Evolutionary conservation across 1,284 basidiomycete species (phyloP).

Genomic region (Pascua guehoae): DNA sequence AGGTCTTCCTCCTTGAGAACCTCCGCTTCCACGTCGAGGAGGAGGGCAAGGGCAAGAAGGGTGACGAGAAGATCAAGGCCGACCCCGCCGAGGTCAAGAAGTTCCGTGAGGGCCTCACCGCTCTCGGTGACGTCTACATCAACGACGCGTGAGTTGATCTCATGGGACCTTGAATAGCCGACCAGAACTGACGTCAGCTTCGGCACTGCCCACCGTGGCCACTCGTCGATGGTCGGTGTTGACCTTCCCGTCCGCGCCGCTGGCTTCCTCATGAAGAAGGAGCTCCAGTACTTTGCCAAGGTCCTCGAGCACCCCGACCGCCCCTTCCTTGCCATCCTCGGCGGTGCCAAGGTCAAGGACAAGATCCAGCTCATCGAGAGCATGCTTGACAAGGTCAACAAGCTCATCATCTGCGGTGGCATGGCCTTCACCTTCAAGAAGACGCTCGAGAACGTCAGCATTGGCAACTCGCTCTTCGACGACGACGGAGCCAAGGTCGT

Average conservation of each 20-base stretch:
- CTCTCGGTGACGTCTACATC: constrained; percentile 92
- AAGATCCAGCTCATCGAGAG: constrained; percentile 99
- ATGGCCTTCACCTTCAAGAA: constrained; percentile 99
- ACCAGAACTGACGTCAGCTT: constrained; percentile 53
- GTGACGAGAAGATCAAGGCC: constrained; percentile 78
- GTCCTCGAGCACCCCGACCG: constrained; percentile 90
- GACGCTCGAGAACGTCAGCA: constrained; percentile 78
- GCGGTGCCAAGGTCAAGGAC: constrained; percentile 98
- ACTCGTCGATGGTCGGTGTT: constrained; percentile 97
- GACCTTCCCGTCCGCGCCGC: constrained; percentile 89
- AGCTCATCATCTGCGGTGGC: constrained; percentile 93
- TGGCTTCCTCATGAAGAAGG: constrained; percentile 97
- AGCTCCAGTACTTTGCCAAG: constrained; percentile 98
- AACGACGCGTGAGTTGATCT: constrained; percentile 70
- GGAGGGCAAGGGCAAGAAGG: constrained; percentile 91
- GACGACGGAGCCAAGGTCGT: constrained; percentile 87
- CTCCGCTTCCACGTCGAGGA: constrained; percentile 98
- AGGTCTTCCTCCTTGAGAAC: constrained; percentile 93
- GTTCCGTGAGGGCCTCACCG: constrained; percentile 84
- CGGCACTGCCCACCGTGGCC: constrained; percentile 95
- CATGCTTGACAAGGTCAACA: constrained; percentile 98
- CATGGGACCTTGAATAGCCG: background rate
- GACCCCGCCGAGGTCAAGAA: constrained; percentile 74
- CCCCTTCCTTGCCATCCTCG: constrained; percentile 96
- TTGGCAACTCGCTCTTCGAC: constrained; percentile 94